A percentile compares a stretch with the other conserved stretches of the same genome.
Evolutionary conservation across 139 green algal genomes (phyloP).

Genomic region (Spirogloea muscicola): DNA sequence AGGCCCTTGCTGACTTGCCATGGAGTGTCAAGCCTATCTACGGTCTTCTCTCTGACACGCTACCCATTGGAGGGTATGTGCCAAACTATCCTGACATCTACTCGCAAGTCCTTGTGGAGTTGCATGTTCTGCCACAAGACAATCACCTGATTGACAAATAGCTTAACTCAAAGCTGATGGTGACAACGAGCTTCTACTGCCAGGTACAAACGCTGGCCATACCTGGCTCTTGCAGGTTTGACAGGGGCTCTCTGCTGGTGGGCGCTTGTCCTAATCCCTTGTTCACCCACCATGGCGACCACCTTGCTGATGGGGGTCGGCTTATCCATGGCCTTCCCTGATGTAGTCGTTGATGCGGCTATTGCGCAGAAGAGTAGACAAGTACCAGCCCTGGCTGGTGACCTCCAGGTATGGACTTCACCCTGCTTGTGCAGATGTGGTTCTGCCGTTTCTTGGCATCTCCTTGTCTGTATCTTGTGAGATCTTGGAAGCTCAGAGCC

Average conservation of each 20-base stretch:
- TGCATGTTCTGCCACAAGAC: too few relatives aligned
- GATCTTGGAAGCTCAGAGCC: too few relatives aligned
- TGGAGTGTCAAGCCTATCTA: constrained; percentile 46
- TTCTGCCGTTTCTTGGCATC: too few relatives aligned
- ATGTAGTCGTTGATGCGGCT: constrained; percentile 38
- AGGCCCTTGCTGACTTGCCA: constrained; percentile 31
- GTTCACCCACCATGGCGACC: too few relatives aligned
- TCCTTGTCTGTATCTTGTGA: too few relatives aligned
- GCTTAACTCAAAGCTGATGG: too few relatives aligned
- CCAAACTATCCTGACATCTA: background rate
- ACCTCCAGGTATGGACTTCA: constrained; percentile 30
- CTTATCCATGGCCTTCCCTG: constrained; percentile 25
- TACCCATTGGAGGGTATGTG: constrained; percentile 25
- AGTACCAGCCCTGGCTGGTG: constrained; percentile 3
- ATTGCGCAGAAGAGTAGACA: constrained; percentile 18
- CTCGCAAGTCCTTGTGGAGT: too few relatives aligned
- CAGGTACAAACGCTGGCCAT: constrained; percentile 33
- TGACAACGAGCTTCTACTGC: too few relatives aligned
- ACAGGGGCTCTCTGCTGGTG: constrained; percentile 10
- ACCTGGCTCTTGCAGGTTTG: constrained; percentile 15
- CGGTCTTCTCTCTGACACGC: constrained; percentile 40
- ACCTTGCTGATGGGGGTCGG: background rate
- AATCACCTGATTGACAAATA: too few relatives aligned
- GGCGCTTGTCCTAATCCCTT: background rate
- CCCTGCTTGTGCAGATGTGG: background rate